Base-by-base conservation (phyloP, 768 basidiomycete species). In the Boletus reticulatus region DNA sequence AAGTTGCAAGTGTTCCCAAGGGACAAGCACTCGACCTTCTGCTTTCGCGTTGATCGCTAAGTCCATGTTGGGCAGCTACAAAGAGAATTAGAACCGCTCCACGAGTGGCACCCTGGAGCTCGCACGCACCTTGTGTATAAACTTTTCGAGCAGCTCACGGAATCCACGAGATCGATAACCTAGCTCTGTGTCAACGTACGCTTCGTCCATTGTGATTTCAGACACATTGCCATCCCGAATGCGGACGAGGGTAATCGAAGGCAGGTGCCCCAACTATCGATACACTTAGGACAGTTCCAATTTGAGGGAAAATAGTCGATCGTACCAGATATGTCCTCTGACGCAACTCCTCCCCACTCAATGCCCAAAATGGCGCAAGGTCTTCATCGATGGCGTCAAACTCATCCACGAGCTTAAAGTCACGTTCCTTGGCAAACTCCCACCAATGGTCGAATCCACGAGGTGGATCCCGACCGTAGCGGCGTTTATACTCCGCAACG, bases 391-490 rank as follows among this genome's bases (percentile, higher is more conserved):
- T 78, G 6, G 81, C 79, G 56, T 92, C 92, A 64, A 93, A 98
- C 68, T 98, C 96, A 70, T 98, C 96, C 6, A 89, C 77, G 73
- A 98, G 83, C 62, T 85, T 82, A 45, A 91, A 86, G 7, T 81
- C 73, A 70, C 92, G 81, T 53, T 83, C 76, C 68, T 80, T 74
- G 14, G 87, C 89, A 70, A 93, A 98, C 43, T 72, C 67, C 82
- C 85, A 96, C 96, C 96, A 98, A 29, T 80, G 74, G 66, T 94
- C 95, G 60, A 98, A 99, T 1, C 94, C 96, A 42, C 80, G 83
- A 0, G 97, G 96, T 6, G 97, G 97, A 36, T 83, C 73, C 37
- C 89, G 82, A 11, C 76, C 76, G 71, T 96, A 94, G 55, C 94
- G 79, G 53, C 80, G 74, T 60, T 76, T 83, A 73, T 99, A 99